Percentiles rank a stretch among this genome's conserved stretches.
Conservation (phyloP, 495 filamentous ascomycete genomes). For the Talaromyces adpressus region DNA sequence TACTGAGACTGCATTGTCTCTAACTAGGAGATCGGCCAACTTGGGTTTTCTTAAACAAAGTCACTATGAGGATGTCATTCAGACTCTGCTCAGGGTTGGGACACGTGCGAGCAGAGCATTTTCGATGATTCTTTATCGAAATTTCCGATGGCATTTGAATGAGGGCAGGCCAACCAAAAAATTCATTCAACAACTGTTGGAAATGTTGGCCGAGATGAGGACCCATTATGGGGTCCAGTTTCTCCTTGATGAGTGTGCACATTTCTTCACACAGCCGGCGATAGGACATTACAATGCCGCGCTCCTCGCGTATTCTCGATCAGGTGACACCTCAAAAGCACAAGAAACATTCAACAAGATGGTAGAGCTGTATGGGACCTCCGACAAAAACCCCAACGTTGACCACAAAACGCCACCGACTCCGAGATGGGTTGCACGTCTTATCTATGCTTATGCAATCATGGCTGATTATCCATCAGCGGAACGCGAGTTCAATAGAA, state of each 20-base stretch:
- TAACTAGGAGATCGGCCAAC: conserved; percentile 19
- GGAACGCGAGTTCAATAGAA: conserved; percentile 49
- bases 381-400: not conserved
- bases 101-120: conserved; percentile 19
- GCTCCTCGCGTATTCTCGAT: conserved; percentile 23
- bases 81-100: conserved; percentile 18
- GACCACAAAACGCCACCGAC: conserved; percentile 15
- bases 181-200: conserved; percentile 19
- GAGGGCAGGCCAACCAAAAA: conserved; percentile 12
- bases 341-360: conserved; percentile 26
- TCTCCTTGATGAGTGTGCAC: conserved; percentile 48
- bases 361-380: conserved; percentile 24
- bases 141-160: conserved; percentile 27
- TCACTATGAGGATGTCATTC: conserved; percentile 25
- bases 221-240: conserved; percentile 29
- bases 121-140: conserved; percentile 32
- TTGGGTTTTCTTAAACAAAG: conserved; percentile 15
- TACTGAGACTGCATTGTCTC: conserved; percentile 19
- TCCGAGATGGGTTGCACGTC: conserved; percentile 30
- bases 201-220: conserved; percentile 16
- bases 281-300: conserved; percentile 23
- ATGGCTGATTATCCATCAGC: conserved; percentile 54
- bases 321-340: conserved; percentile 24
- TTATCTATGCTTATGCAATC: conserved; percentile 61
- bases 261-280: conserved; percentile 22